phyloP scores from a whole-genome alignment of 768 basidiomycete genomes.

The Paxillus rubicundulus region DNA sequence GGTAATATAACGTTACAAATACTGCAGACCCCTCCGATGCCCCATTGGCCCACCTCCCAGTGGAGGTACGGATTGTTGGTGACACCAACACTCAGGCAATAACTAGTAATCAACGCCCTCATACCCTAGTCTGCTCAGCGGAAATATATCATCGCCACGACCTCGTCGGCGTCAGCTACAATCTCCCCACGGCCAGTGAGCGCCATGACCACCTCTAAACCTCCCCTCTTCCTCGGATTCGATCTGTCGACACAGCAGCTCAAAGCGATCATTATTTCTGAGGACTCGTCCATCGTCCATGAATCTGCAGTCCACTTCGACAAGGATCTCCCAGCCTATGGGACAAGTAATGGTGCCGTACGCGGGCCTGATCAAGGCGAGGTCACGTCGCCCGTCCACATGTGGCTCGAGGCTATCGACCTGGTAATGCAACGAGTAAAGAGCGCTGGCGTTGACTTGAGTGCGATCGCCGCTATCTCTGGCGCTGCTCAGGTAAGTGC shows the following conservation, averaged over 20 bases:
- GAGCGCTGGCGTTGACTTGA: conserved; percentile 55
- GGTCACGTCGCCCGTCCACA: conserved; percentile 75
- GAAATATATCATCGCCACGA: too few relatives aligned
- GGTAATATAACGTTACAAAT: too few relatives aligned
- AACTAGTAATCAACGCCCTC: too few relatives aligned
- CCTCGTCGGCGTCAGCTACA: too few relatives aligned
- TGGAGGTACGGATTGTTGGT: too few relatives aligned
- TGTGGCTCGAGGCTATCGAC: conserved; percentile 88
- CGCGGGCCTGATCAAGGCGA: conserved; percentile 64
- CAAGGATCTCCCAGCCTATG: conserved; percentile 68
- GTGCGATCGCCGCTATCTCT: conserved; percentile 59
- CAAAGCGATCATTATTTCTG: conserved; percentile 68
- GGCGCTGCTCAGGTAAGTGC: conserved; percentile 72
- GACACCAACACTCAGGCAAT: too few relatives aligned
- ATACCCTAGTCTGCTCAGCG: too few relatives aligned
- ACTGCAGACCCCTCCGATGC: too few relatives aligned
- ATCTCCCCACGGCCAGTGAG: background rate
- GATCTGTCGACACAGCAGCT: conserved; percentile 86
- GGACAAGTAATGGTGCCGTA: conserved; percentile 64
- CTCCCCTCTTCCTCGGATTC: conserved; percentile 67
- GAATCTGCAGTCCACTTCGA: conserved; percentile 79
- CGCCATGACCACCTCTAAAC: conserved; percentile 6
- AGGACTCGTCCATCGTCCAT: conserved; percentile 56
- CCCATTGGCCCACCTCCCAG: too few relatives aligned
- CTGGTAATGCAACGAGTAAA: conserved; percentile 64